Base-by-base conservation (phyloP, 2,329 filamentous ascomycete genomes). In the Diaporthe ilicicola region DNA sequence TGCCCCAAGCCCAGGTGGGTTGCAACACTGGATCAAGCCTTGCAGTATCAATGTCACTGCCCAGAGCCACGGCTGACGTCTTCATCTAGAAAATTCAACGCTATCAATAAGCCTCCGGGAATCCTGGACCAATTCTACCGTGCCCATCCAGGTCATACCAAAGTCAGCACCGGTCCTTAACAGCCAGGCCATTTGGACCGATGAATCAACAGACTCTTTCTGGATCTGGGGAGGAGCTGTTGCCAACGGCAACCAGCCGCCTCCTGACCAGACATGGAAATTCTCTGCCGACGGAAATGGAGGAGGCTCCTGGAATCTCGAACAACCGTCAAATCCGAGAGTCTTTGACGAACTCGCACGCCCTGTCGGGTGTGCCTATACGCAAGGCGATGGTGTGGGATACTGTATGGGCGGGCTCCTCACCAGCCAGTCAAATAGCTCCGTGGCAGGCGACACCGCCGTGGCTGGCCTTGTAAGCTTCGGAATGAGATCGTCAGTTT, bases 301-400 rank as follows among this genome's bases (percentile, higher is more conserved):
- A 37, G 59, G 59, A 17, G 59, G 59, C n/a, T 64, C 29, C 22
- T 64, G 59, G 59, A 44, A n/a, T 32, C 9, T 50, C 4, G 29
- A 50, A 32, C 27, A n/a, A 13, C 59, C 78, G 5, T 71, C 74
- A 9, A 77, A 80, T 59, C 75, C 69, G 48, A 73, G 73, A 50
- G 76, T 77, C 39, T 84, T 83, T 55, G 79, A 80, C 48, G 76
- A 80, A 42, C 76, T 85, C 13, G 75, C 79, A 6, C 77, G 80
- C n/a, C 73, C 77, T 0, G 75, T 75, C 2, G 76, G 76, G 13
- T 75, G 77, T 15, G 76, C 79, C n/a, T 77, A 74, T 53, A 73
- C 77, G 1, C 76, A 76, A 48, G 73, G 67, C 24, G 69, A 73
- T 32, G 74, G 76, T 15, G 73, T 75, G 3, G 81, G 78, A 4